Base-by-base conservation (phyloP, 768 basidiomycete species). In the Sistotremastrum niveocremeum region DNA sequence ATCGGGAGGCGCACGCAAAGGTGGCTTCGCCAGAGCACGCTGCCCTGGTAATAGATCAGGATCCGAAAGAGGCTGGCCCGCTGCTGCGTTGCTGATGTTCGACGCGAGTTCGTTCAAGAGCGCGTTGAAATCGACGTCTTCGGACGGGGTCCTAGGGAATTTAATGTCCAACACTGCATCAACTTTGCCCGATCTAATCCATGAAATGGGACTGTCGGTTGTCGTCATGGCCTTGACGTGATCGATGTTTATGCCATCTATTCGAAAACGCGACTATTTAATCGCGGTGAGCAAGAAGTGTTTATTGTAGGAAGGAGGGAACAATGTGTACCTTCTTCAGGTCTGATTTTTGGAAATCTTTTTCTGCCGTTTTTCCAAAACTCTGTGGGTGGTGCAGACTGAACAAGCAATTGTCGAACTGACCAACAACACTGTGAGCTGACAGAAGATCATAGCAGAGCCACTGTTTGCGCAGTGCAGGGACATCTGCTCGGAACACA, bases 101-200 rank as follows among this genome's bases (percentile, higher is more conserved):
- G 89, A 86, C 3, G 88, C 84, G 45, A 97, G 80, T 60, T 94
- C 87, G n/a, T 74, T 84, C 4, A 97, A 71, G 51, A 97, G 76
- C 34, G 76, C 83, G 52, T 86, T 82, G 54, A 95, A 71, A 11
- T 79, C 76, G 51, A 79, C 75, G 39, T 73, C 74, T 47, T 83
- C 81, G 43, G 69, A 60, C 7, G 77, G 77, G 54, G 88, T 81
- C 11, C 78, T 79, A 28, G 95, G 93, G 62, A 99, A 98, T 57
- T 93, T 90, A 65, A 99, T 93, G 63, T 99, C 95, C 28, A 97
- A 74, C 4, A 99, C 95, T 7, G 90, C 87, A 57, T 99, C 95
- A 30, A 95, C 73, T 62, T 94, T 95, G 38, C 95, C 95, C 0
- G 93, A 87, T 0, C 85, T 93, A 49, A 99, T 90, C 95, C 95